Evolutionary conservation across 495 filamentous ascomycete species (phyloP).

Genomic region (Aspergillus ellipticus): DNA sequence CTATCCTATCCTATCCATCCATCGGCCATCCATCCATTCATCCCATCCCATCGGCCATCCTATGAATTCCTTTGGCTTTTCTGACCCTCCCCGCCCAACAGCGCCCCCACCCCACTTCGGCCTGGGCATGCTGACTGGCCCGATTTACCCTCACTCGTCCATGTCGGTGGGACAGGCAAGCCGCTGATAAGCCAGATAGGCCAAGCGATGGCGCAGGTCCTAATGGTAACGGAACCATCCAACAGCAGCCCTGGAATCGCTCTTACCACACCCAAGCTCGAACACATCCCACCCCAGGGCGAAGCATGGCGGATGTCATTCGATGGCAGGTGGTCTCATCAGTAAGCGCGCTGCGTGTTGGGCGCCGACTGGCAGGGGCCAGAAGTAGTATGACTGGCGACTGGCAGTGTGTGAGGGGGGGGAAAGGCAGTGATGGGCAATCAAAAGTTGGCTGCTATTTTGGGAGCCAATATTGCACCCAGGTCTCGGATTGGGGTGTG

Average conservation of each 20-base stretch:
- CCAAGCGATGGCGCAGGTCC: slow-evolving; percentile 6
- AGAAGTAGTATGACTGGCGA: slow-evolving; percentile 8
- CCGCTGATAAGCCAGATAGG: slow-evolving; percentile 21
- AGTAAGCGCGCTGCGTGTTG: slow-evolving; percentile 14
- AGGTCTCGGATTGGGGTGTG: slow-evolving; percentile 13
- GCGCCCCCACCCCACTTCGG: slow-evolving; percentile 13
- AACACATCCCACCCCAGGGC: not conserved
- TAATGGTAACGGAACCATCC: slow-evolving; percentile 14
- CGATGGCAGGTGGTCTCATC: slow-evolving; percentile 7
- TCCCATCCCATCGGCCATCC: no score
- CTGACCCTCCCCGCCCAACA: slow-evolving; percentile 4
- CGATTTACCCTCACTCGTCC: slow-evolving; percentile 11
- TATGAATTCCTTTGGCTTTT: no score
- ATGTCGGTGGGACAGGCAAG: slow-evolving; percentile 16
- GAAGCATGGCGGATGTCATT: slow-evolving; percentile 8
- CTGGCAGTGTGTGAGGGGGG: not conserved
- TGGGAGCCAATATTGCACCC: slow-evolving; percentile 6
- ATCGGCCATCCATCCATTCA: no score
- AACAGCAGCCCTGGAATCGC: slow-evolving; percentile 5
- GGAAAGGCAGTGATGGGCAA: slow-evolving; percentile 5
- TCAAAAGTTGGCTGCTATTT: slow-evolving; percentile 14
- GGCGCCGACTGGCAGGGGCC: not conserved
- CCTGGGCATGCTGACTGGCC: slow-evolving; percentile 10
- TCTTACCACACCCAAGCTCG: slow-evolving; percentile 7
- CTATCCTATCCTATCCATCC: no score